Conservation (phyloP, 2,329 filamentous ascomycete species). For the Aspergillus brunneoviolaceus region DNA sequence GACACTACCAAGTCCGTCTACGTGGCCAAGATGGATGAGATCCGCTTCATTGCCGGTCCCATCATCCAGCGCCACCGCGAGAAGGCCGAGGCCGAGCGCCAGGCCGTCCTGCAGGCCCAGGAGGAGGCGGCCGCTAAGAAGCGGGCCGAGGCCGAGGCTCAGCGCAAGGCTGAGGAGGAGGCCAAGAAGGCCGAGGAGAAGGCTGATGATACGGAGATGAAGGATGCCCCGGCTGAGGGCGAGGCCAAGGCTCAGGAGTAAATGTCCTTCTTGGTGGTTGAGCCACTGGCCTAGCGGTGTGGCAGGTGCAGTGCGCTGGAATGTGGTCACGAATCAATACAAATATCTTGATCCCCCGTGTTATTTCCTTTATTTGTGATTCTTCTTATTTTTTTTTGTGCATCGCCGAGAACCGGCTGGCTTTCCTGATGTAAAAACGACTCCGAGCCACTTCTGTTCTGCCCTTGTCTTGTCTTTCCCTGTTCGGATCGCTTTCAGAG, state of each 20-base stretch:
- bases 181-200: slow-evolving; percentile 53
- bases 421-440: slow-evolving; percentile 14
- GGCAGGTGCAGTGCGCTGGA: slow-evolving; percentile 21
- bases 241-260: slow-evolving; percentile 39
- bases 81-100: slow-evolving; percentile 83
- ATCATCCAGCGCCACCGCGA: slow-evolving; percentile 94
- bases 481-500: background rate
- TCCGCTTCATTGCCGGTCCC: slow-evolving; percentile 84
- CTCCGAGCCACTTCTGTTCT: background rate
- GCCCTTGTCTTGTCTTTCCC: background rate
- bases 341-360: slow-evolving; percentile 17
- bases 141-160: slow-evolving; percentile 67
- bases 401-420: slow-evolving; percentile 10
- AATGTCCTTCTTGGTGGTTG: slow-evolving; percentile 8
- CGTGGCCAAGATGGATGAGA: slow-evolving; percentile 92
- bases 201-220: slow-evolving; percentile 57
- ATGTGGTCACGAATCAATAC: slow-evolving; percentile 25
- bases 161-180: slow-evolving; percentile 73
- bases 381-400: slow-evolving; percentile 4
- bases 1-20: slow-evolving; percentile 93
- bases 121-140: slow-evolving; percentile 66
- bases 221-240: slow-evolving; percentile 54
- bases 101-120: slow-evolving; percentile 64
- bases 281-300: slow-evolving; percentile 12
- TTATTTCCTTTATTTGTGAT: slow-evolving; percentile 9